These are phyloP conservation scores for Spiraea crenata DNA, from an alignment of 331 rosid species.

Conservation along the genomic window DNA sequence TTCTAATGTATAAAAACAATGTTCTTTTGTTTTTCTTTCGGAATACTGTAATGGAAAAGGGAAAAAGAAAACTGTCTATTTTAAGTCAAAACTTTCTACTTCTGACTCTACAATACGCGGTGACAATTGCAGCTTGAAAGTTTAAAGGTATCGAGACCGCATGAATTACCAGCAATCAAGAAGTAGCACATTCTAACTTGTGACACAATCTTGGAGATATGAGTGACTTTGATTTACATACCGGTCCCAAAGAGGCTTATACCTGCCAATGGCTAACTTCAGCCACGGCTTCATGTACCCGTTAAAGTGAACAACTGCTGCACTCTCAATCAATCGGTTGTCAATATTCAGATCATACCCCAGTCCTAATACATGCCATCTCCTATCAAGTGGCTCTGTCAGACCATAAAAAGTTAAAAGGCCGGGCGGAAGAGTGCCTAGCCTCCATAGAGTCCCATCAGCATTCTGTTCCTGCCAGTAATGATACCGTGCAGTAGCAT, in stretches of 20 bases:
- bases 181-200: conserved; percentile 65
- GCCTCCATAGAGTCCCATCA: conserved; percentile 85
- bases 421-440: conserved; percentile 93
- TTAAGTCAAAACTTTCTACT: conserved; percentile 63
- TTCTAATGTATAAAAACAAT: conserved; percentile 56
- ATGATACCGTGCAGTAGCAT: conserved; percentile 78
- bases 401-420: conserved; percentile 87
- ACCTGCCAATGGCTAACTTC: conserved; percentile 80
- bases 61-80: conserved; percentile 34
- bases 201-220: conserved; percentile 68
- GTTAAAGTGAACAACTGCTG: conserved; percentile 88
- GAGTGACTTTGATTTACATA: conserved; percentile 83
- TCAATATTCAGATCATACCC: conserved; percentile 86
- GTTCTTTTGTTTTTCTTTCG: conserved; percentile 37
- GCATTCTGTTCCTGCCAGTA: conserved; percentile 92
- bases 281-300: conserved; percentile 99
- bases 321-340: conserved; percentile 83
- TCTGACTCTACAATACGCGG: conserved; percentile 51
- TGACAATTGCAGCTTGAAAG: conserved; percentile 32
- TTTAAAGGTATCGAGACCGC: conserved; percentile 35
- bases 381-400: conserved; percentile 95
- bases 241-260: conserved; percentile 83
- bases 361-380: conserved; percentile 99
- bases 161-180: conserved; percentile 40
- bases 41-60: conserved; percentile 32